Evolutionary conservation across 176 grass and related monocot species (phyloP).

Genomic region (Oropetium thomaeum): DNA sequence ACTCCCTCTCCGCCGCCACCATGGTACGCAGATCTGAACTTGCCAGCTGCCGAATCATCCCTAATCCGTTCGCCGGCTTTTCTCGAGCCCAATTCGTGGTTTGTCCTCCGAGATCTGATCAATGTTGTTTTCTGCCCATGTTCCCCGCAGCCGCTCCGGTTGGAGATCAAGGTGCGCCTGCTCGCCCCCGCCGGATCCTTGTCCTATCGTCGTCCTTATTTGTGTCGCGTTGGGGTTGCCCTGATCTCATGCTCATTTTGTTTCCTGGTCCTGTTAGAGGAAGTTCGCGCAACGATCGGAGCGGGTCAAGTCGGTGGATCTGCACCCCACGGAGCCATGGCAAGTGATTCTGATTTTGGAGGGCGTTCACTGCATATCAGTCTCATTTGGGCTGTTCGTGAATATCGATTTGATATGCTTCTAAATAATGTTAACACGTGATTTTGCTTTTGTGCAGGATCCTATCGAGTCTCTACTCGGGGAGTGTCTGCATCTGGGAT

Average conservation of each 20-base stretch:
- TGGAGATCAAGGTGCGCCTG: conserved; percentile 97
- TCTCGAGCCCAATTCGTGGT: neutral
- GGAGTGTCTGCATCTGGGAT: conserved; percentile 98
- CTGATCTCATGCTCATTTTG: conserved; percentile 19
- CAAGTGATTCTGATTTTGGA: conserved; percentile 15
- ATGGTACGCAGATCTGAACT: conserved; percentile 55
- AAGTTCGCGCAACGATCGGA: conserved; percentile 95
- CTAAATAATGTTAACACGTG: conserved; percentile 12
- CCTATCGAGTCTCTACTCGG: conserved; percentile 86
- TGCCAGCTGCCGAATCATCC: conserved; percentile 24
- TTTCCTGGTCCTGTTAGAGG: conserved; percentile 52
- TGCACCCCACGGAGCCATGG: conserved; percentile 99
- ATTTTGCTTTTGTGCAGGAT: conserved; percentile 65
- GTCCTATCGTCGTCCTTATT: conserved; percentile 13
- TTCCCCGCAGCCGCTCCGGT: conserved; percentile 82
- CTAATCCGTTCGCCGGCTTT: conserved; percentile 5
- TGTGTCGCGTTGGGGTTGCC: conserved; percentile 6
- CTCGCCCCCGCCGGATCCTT: conserved; percentile 32
- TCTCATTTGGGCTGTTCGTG: neutral
- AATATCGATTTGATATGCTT: neutral
- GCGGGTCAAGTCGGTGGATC: conserved; percentile 97
- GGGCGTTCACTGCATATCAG: conserved; percentile 4
- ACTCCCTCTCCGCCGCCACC: conserved; percentile 4
- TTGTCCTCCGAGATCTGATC: conserved; percentile 58
- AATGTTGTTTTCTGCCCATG: conserved; percentile 43